These are phyloP conservation scores for Lipomyces oligophaga DNA, from an alignment of 805 yeast species.

Conservation along the genomic window DNA sequence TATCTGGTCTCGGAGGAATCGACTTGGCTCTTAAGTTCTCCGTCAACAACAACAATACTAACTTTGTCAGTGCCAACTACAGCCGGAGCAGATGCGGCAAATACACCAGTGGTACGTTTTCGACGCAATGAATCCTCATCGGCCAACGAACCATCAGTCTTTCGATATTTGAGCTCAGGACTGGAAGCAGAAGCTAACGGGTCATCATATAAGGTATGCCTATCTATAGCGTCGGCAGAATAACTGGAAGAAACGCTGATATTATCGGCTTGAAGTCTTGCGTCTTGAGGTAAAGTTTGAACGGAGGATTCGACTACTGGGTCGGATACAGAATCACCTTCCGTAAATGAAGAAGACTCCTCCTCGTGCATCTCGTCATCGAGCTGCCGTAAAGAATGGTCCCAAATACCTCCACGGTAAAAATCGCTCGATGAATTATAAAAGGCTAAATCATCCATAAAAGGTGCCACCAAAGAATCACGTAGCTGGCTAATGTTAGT, in stretches of 20 bases:
- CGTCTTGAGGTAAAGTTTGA: not conserved
- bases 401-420: constrained; percentile 95
- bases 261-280: constrained; percentile 17
- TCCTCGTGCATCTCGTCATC: not conserved
- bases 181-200: constrained; percentile 4
- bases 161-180: constrained; percentile 10
- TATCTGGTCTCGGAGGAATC: constrained; percentile 8
- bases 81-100: constrained; percentile 24
- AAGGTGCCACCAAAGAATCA: constrained; percentile 78
- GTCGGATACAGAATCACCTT: not conserved
- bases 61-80: constrained; percentile 24
- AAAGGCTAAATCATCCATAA: constrained; percentile 81
- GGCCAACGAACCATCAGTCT: not conserved
- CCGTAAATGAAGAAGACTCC: not conserved
- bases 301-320: not conserved
- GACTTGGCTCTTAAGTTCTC: constrained; percentile 17
- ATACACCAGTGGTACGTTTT: constrained; percentile 12
- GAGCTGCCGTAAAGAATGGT: constrained; percentile 32
- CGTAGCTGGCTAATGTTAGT: constrained; percentile 25
- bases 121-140: constrained; percentile 10
- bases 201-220: constrained; percentile 17
- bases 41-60: constrained; percentile 26
- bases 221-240: constrained; percentile 20
- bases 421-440: constrained; percentile 62
- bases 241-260: constrained; percentile 20